Evolutionary conservation across 352 stramenopile genomes (phyloP).

Genomic region (Phytophthora quininea): DNA sequence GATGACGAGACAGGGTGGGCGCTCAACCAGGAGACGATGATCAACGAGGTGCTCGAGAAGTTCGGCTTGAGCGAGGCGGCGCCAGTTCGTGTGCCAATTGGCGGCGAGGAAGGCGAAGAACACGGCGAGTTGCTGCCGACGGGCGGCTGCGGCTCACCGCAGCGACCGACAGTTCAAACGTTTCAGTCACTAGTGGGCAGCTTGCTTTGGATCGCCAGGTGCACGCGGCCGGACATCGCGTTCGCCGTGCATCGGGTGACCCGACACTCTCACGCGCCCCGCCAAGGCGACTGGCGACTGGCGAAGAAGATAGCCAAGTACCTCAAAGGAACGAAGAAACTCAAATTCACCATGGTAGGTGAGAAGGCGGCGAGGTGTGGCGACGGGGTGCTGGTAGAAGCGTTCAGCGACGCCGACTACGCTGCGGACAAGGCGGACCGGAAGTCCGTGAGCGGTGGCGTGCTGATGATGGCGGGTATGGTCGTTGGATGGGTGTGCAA

Average conservation of each 20-base stretch:
- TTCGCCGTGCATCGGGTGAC: slow-evolving; percentile 32
- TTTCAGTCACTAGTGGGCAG: slow-evolving; percentile 46
- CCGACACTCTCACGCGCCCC: slow-evolving; percentile 16
- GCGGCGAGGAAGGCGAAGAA: not conserved
- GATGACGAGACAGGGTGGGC: not conserved
- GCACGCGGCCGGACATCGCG: slow-evolving; percentile 34
- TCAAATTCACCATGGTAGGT: slow-evolving; percentile 18
- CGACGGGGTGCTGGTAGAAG: slow-evolving; percentile 5
- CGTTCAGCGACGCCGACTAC: slow-evolving; percentile 31
- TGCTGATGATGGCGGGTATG: slow-evolving; percentile 21
- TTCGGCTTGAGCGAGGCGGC: slow-evolving; percentile 5
- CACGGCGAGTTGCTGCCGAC: slow-evolving; percentile 9
- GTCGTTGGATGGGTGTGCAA: slow-evolving; percentile 22
- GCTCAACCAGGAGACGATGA: slow-evolving; percentile 8
- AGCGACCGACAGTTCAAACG: slow-evolving; percentile 12
- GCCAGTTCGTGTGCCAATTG: slow-evolving; percentile 14
- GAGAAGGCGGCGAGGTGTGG: not conserved
- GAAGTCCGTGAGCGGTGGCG: slow-evolving; percentile 28
- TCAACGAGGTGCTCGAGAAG: slow-evolving; percentile 12
- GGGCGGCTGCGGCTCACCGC: not conserved
- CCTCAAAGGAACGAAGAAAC: slow-evolving; percentile 23
- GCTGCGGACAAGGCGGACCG: slow-evolving; percentile 18
- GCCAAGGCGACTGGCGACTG: slow-evolving; percentile 11
- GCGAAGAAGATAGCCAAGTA: slow-evolving; percentile 30
- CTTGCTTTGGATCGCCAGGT: slow-evolving; percentile 40